phyloP scores from a whole-genome alignment of 108 stramenopile genomes.

The Pseudonitzschia pungens region DNA sequence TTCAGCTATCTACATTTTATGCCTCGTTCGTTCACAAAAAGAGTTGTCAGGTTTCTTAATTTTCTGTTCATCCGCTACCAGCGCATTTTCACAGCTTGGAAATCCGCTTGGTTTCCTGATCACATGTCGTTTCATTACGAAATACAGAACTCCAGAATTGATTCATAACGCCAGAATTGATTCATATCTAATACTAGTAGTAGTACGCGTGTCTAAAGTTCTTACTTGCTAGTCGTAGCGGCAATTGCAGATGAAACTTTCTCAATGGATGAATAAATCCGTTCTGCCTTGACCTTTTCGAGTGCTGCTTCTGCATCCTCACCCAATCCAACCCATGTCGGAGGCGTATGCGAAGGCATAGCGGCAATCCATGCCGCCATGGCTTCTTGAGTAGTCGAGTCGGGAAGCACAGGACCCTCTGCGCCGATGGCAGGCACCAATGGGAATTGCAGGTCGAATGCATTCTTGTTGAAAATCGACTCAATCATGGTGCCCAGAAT shows the following conservation, averaged over 20 bases:
- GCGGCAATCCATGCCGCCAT: constrained; percentile 71
- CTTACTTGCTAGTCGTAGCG: constrained; percentile 11
- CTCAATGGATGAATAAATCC: constrained; percentile 53
- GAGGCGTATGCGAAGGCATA: constrained; percentile 72
- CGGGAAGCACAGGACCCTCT: constrained; percentile 65
- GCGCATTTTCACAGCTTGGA: no score
- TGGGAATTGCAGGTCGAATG: constrained; percentile 78
- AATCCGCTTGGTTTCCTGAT: no score
- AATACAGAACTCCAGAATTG: no score
- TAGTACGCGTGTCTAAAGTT: no score
- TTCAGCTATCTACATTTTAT: no score
- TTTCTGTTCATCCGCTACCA: no score
- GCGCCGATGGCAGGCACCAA: constrained; percentile 47
- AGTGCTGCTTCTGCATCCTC: constrained; percentile 63
- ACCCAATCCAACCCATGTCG: constrained; percentile 83
- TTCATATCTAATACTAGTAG: no score
- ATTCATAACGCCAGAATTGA: no score
- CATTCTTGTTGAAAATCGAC: constrained; percentile 46
- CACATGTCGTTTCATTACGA: no score
- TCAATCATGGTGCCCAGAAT: constrained; percentile 71
- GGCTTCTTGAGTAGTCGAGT: constrained; percentile 68
- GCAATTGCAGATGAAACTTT: constrained; percentile 28
- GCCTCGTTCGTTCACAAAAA: no score
- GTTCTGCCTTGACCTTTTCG: constrained; percentile 58
- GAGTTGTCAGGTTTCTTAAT: no score